Conservation (phyloP, 345 rosid species). For the Punica granatum region DNA sequence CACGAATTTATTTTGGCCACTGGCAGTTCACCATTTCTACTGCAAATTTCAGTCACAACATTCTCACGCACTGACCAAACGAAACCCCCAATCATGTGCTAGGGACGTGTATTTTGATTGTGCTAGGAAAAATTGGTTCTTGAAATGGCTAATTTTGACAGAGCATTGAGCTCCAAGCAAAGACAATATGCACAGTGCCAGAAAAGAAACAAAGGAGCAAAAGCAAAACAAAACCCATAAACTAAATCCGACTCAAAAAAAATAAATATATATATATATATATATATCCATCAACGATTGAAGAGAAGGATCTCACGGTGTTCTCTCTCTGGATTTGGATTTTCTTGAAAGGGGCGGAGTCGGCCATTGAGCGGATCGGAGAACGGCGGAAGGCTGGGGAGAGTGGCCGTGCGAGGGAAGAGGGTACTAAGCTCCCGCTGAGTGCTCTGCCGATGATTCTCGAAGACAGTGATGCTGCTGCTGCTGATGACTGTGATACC, state of each 20-base stretch:
- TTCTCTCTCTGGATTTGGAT: conserved; percentile 82
- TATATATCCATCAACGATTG: too few species aligned
- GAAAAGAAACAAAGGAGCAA: background rate
- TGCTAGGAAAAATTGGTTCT: too few species aligned
- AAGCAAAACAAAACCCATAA: background rate
- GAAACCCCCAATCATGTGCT: too few species aligned
- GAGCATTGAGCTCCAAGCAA: background rate
- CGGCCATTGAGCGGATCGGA: conserved; percentile 65
- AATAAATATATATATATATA: too few species aligned
- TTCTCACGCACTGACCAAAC: too few species aligned
- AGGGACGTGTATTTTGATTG: too few species aligned
- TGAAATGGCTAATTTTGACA: background rate
- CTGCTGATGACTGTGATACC: conserved; percentile 18
- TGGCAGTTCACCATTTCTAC: too few species aligned
- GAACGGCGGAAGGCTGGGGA: conserved; percentile 13
- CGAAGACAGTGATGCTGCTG: conserved; percentile 30
- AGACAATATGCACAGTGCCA: background rate
- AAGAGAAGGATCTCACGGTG: conserved; percentile 39
- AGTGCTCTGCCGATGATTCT: conserved; percentile 5
- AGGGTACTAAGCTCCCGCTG: background rate
- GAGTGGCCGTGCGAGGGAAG: conserved; percentile 9
- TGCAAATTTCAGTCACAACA: background rate
- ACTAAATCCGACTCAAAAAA: too few species aligned
- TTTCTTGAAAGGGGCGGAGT: conserved; percentile 57
- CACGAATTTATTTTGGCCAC: too few species aligned